phyloP scores from a whole-genome alignment of 495 filamentous ascomycete species.

The Lophiostoma macrostomum region DNA sequence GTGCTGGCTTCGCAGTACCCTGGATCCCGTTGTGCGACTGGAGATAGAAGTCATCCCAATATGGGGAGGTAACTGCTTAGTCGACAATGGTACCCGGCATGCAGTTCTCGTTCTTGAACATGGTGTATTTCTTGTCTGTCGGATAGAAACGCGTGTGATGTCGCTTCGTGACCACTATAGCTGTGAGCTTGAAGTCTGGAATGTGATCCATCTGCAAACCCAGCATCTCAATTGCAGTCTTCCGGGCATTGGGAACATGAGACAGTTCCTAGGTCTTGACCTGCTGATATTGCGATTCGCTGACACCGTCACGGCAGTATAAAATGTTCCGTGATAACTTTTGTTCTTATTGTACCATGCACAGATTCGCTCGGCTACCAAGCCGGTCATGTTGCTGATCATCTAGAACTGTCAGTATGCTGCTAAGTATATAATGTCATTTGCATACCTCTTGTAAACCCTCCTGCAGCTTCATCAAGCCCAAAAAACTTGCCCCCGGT shows the following conservation, averaged over 20 bases:
- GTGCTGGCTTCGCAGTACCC: conserved; percentile 15
- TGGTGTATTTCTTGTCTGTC: not conserved
- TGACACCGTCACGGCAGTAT: conserved; percentile 26
- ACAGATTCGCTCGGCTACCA: conserved; percentile 5
- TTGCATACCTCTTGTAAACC: not conserved
- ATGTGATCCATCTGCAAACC: conserved; percentile 22
- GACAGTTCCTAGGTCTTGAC: conserved; percentile 7
- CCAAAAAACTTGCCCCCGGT: not conserved
- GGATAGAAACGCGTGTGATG: conserved; percentile 52
- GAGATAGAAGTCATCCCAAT: conserved; percentile 18
- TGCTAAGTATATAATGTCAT: not conserved
- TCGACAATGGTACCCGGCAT: conserved; percentile 16
- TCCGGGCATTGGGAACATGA: conserved; percentile 3
- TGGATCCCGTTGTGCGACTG: conserved; percentile 16
- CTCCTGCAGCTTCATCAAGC: not conserved
- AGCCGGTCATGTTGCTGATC: not conserved
- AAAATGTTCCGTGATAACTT: not conserved
- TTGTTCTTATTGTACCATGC: not conserved
- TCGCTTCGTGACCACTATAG: conserved; percentile 17
- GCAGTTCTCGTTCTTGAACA: conserved; percentile 8
- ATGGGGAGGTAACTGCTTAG: conserved; percentile 10
- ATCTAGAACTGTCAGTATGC: conserved; percentile 3
- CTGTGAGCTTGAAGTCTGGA: conserved; percentile 7
- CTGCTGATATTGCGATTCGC: conserved; percentile 8
- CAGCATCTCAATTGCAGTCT: conserved; percentile 38